Percentiles rank a stretch among this genome's conserved stretches.
phyloP scores from a whole-genome alignment of 371 early-diverging fungal species.

The Mucor velutinosus region DNA sequence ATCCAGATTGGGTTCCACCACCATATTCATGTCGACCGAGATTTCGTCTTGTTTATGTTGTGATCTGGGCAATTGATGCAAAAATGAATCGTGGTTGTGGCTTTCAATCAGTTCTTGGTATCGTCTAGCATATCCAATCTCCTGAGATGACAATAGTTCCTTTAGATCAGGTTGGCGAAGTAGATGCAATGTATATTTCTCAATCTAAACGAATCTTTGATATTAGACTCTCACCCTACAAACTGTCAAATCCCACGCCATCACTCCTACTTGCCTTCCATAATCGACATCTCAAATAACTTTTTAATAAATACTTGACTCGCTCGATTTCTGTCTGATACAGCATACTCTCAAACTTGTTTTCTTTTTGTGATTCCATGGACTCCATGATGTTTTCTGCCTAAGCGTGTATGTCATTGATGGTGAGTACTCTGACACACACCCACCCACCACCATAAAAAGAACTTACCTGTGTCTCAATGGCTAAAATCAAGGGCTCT shows the following conservation, averaged over 20 bases:
- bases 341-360: conserved; percentile 61
- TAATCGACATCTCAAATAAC: conserved; percentile 74
- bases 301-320: conserved; percentile 74
- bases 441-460: too few relatives aligned
- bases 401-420: too few relatives aligned
- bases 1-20: conserved; percentile 69
- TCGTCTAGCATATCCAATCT: conserved; percentile 53
- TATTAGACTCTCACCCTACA: too few relatives aligned
- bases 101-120: conserved; percentile 45
- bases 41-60: conserved; percentile 63
- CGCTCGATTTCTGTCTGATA: conserved; percentile 85
- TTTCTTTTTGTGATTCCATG: conserved; percentile 19
- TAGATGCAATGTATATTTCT: conserved; percentile 45
- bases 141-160: conserved; percentile 48
- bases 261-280: conserved; percentile 59
- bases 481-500: conserved; percentile 60
- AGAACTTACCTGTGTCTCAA: conserved; percentile 61
- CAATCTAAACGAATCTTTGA: conserved; percentile 45
- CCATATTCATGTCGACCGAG: conserved; percentile 41
- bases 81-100: conserved; percentile 56
- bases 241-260: neutral
- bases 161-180: conserved; percentile 34
- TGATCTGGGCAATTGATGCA: conserved; percentile 52
- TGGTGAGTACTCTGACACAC: too few relatives aligned
- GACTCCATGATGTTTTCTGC: conserved; percentile 20